A percentile compares a stretch with the other conserved stretches of the same genome.
Evolutionary conservation across 257 asterid species (phyloP).

Genomic region (Nicotiana noctiflora): DNA sequence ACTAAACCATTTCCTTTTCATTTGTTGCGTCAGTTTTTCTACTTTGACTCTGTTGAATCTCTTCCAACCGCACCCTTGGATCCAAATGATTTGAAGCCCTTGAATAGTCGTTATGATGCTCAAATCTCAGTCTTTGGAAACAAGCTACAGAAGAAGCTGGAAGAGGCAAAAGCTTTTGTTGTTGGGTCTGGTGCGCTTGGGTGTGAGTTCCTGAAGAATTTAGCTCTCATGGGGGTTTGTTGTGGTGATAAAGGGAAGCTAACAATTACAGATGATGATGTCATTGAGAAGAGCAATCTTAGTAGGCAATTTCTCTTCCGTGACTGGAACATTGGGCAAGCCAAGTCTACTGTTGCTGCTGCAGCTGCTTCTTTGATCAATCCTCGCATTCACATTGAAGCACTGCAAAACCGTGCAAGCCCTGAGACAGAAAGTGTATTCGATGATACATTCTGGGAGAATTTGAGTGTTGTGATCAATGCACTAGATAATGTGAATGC

Average conservation of each 20-base stretch:
- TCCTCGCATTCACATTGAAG: constrained; percentile 59
- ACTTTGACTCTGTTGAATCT: constrained; percentile 86
- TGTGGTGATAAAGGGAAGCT: constrained; percentile 71
- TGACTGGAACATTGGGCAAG: constrained; percentile 93
- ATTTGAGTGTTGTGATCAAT: constrained; percentile 62
- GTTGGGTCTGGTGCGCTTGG: constrained; percentile 98
- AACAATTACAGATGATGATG: constrained; percentile 88
- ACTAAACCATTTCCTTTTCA: not conserved
- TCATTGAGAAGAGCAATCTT: constrained; percentile 94
- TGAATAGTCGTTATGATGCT: constrained; percentile 90
- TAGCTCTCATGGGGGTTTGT: constrained; percentile 89
- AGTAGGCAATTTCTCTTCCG: constrained; percentile 94
- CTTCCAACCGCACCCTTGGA: constrained; percentile 75
- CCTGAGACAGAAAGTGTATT: constrained; percentile 83
- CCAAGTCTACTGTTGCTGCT: constrained; percentile 91
- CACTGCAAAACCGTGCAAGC: constrained; percentile 92
- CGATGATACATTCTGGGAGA: constrained; percentile 84
- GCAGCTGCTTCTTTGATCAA: constrained; percentile 68
- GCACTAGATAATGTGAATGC: constrained; percentile 96
- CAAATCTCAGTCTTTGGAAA: constrained; percentile 90
- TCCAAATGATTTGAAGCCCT: constrained; percentile 60
- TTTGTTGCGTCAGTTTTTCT: constrained; percentile 57
- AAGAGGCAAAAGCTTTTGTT: constrained; percentile 69
- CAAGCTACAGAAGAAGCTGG: constrained; percentile 74
- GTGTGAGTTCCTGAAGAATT: constrained; percentile 84